Conservation (phyloP, 2,329 filamentous ascomycete species). For the Hypoxylon sp. region DNA sequence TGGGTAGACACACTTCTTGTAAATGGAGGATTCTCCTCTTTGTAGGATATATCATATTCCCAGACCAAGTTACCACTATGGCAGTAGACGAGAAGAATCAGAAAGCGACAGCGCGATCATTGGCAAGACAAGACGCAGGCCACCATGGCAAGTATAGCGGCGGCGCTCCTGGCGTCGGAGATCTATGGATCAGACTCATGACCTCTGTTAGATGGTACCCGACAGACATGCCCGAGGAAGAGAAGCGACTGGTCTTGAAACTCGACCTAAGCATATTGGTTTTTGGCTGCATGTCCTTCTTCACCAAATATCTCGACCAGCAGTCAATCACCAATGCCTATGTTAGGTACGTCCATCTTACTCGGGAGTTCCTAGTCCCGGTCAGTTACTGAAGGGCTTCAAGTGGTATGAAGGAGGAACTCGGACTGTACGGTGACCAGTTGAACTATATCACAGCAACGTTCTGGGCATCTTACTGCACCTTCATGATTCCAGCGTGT, state of each 20-base stretch:
- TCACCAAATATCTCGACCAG: conserved; percentile 56
- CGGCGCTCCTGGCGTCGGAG: conserved; percentile 3
- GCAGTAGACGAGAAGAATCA: not conserved
- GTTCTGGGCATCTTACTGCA: conserved; percentile 55
- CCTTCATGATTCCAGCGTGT: conserved; percentile 56
- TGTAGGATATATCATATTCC: not conserved
- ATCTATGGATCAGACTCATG: conserved; percentile 33
- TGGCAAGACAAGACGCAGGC: not conserved
- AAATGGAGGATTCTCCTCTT: not conserved
- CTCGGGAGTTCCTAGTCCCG: not conserved
- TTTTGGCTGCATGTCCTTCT: conserved; percentile 55
- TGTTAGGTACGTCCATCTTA: conserved; percentile 47
- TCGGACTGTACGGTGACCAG: conserved; percentile 52
- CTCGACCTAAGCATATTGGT: conserved; percentile 54
- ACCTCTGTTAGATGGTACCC: conserved; percentile 51
- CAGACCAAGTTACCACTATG: conserved; percentile 1
- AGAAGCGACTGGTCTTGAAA: conserved; percentile 53
- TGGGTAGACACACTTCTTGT: not conserved
- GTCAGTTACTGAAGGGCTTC: conserved; percentile 1
- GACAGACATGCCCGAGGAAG: conserved; percentile 47
- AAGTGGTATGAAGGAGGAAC: conserved; percentile 55
- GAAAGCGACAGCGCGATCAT: conserved; percentile 13
- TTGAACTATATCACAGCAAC: conserved; percentile 49
- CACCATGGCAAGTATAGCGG: not conserved
- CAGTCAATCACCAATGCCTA: conserved; percentile 54